These are phyloP conservation scores for Whalleya microplaca DNA, from an alignment of 2,329 filamentous ascomycete species.

Conservation along the genomic window DNA sequence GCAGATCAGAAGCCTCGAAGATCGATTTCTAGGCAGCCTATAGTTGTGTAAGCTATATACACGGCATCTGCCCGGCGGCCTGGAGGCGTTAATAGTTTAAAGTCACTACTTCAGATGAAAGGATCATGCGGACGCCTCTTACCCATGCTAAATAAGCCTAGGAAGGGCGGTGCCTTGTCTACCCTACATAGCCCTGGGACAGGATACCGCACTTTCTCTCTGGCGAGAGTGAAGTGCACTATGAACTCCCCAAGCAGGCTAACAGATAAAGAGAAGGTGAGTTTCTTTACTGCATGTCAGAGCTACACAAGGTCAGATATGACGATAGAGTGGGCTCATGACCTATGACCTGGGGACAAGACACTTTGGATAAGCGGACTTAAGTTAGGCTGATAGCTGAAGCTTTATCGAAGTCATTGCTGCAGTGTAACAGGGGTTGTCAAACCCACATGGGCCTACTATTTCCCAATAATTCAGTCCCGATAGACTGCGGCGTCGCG, in stretches of 20 bases:
- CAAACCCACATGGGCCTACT: constrained; percentile 7
- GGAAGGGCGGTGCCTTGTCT: neutral
- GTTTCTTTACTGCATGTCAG: constrained; percentile 15
- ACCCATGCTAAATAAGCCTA: neutral
- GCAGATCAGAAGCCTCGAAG: constrained; percentile 6
- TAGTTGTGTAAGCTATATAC: neutral
- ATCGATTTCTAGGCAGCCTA: constrained; percentile 4
- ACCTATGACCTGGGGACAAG: constrained; percentile 14
- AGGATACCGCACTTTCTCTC: neutral
- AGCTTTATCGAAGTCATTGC: constrained; percentile 10
- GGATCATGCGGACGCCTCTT: neutral
- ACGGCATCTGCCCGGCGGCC: neutral
- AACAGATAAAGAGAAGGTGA: constrained; percentile 1
- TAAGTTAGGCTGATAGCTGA: constrained; percentile 10
- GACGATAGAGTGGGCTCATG: neutral
- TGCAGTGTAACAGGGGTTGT: constrained; percentile 21
- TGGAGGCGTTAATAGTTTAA: too few relatives aligned
- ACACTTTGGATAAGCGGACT: constrained; percentile 5
- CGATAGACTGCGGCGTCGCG: constrained; percentile 12
- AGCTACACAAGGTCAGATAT: constrained; percentile 14
- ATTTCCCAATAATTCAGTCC: constrained; percentile 20
- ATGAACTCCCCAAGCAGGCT: neutral
- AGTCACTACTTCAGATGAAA: neutral
- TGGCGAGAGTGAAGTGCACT: neutral
- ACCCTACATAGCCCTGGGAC: neutral